Percentiles rank a stretch among this genome's conserved stretches.
Evolutionary conservation across 306 rosid species (phyloP).

Genomic region (Ormosia emarginata): DNA sequence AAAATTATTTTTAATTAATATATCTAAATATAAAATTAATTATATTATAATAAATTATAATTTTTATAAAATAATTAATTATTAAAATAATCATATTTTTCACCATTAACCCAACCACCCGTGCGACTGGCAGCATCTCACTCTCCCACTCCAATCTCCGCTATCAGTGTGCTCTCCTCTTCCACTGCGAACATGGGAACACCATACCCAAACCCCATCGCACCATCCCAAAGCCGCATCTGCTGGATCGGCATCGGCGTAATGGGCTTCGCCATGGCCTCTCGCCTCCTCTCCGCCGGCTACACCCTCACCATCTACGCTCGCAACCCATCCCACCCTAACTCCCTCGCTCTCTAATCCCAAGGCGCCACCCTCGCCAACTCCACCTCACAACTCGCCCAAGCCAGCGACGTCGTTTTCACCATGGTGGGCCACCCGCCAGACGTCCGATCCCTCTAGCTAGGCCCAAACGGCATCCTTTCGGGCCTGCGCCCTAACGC

Average conservation of each 20-base stretch:
- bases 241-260: constrained; percentile 88
- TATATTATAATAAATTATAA: too few relatives aligned
- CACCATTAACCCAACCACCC: too few relatives aligned
- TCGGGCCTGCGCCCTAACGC: constrained; percentile 45
- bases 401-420: constrained; percentile 49
- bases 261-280: constrained; percentile 83
- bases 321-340: constrained; percentile 56
- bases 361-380: constrained; percentile 47
- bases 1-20: too few relatives aligned
- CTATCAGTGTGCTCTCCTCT: neutral
- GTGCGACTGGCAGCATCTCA: neutral
- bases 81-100: too few relatives aligned
- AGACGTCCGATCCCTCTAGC: constrained; percentile 59
- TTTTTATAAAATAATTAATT: too few relatives aligned
- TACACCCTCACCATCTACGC: constrained; percentile 70
- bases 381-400: constrained; percentile 54
- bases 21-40: too few relatives aligned
- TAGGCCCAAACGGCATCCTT: constrained; percentile 35
- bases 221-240: constrained; percentile 47
- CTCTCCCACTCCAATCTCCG: neutral
- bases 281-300: constrained; percentile 75
- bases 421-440: constrained; percentile 76
- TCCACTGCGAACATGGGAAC: constrained; percentile 22
- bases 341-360: constrained; percentile 48
- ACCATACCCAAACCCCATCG: constrained; percentile 56